Percentiles rank a stretch among this genome's conserved stretches.
Conservation (phyloP, 2,329 filamentous ascomycete species). For the Chaetomiaceae sp. region DNA sequence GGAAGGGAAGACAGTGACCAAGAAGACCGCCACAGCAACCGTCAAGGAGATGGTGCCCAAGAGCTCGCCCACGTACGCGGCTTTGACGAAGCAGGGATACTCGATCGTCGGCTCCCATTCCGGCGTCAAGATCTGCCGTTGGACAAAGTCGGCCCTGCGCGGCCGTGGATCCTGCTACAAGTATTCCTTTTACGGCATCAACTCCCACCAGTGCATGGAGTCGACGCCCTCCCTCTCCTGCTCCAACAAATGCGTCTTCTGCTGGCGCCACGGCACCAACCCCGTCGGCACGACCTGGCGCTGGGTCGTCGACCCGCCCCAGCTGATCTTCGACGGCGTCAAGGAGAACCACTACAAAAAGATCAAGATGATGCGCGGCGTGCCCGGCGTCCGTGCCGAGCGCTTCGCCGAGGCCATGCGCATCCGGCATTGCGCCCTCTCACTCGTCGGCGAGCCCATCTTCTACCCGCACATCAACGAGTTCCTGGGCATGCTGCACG, state of each 20-base stretch:
- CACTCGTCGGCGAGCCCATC: slow-evolving; percentile 93
- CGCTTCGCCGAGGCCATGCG: slow-evolving; percentile 88
- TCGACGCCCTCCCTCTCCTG: slow-evolving; percentile 92
- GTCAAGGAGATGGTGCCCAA: slow-evolving; percentile 93
- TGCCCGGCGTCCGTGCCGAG: slow-evolving; percentile 87
- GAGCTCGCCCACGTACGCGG: slow-evolving; percentile 78
- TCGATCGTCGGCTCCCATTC: slow-evolving; percentile 92
- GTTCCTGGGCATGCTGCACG: slow-evolving; percentile 77
- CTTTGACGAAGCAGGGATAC: slow-evolving; percentile 94
- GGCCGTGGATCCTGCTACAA: slow-evolving; percentile 97
- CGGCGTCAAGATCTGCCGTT: slow-evolving; percentile 95
- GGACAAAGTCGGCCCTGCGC: slow-evolving; percentile 94
- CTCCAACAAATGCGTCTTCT: slow-evolving; percentile 98
- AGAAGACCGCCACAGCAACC: slow-evolving; percentile 40
- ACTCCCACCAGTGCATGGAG: slow-evolving; percentile 97
- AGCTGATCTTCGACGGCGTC: slow-evolving; percentile 84
- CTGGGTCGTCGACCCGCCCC: slow-evolving; percentile 88
- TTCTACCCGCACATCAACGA: slow-evolving; percentile 98
- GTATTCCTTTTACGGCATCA: slow-evolving; percentile 94
- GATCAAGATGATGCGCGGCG: slow-evolving; percentile 93
- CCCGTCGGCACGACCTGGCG: slow-evolving; percentile 95
- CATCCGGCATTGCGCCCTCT: slow-evolving; percentile 88
- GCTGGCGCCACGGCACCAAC: slow-evolving; percentile 97
- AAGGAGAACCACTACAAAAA: slow-evolving; percentile 93
- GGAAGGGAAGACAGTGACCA: slow-evolving; percentile 50